A percentile compares a stretch with the other conserved stretches of the same genome.
phyloP scores from a whole-genome alignment of 2,329 filamentous ascomycete genomes.

The Reticulascus tulasneorum region DNA sequence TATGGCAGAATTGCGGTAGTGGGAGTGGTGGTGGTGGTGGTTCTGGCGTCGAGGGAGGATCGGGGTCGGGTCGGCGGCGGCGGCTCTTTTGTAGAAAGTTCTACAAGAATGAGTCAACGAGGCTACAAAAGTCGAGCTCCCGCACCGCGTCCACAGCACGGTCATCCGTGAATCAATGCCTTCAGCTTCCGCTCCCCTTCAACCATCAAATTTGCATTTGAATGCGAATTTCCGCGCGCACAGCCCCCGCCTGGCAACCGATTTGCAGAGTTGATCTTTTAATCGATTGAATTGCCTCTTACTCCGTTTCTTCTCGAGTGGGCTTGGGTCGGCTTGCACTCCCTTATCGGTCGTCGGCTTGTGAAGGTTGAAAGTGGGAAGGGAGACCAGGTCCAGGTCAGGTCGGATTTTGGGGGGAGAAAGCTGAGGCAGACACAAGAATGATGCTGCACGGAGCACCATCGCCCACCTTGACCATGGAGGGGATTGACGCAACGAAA shows the following conservation, averaged over 20 bases:
- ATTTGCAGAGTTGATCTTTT: too few relatives aligned
- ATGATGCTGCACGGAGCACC: constrained; percentile 33
- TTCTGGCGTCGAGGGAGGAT: constrained; percentile 12
- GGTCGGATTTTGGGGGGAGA: too few relatives aligned
- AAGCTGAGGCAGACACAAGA: constrained; percentile 12
- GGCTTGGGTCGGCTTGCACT: too few relatives aligned
- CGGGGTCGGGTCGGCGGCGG: constrained; percentile 15
- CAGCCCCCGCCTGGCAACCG: too few relatives aligned
- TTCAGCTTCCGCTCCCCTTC: constrained; percentile 2
- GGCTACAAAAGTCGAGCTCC: constrained; percentile 30
- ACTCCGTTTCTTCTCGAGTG: too few relatives aligned
- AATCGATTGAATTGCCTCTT: too few relatives aligned
- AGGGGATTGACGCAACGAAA: constrained; percentile 8
- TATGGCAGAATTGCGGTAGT: constrained; percentile 14
- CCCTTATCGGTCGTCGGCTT: too few relatives aligned
- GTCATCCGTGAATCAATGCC: constrained; percentile 6
- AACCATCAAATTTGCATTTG: too few relatives aligned
- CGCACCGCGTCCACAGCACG: constrained; percentile 14
- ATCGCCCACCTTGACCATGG: constrained; percentile 18
- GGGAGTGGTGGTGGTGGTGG: constrained; percentile 15
- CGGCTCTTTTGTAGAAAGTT: constrained; percentile 34
- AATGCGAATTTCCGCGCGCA: too few relatives aligned
- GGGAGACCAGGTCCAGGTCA: too few relatives aligned
- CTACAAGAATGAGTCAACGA: constrained; percentile 40
- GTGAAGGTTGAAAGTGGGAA: too few relatives aligned